Evolutionary conservation across 495 filamentous ascomycete genomes (phyloP).

Genomic region (Xylaria cubensis): DNA sequence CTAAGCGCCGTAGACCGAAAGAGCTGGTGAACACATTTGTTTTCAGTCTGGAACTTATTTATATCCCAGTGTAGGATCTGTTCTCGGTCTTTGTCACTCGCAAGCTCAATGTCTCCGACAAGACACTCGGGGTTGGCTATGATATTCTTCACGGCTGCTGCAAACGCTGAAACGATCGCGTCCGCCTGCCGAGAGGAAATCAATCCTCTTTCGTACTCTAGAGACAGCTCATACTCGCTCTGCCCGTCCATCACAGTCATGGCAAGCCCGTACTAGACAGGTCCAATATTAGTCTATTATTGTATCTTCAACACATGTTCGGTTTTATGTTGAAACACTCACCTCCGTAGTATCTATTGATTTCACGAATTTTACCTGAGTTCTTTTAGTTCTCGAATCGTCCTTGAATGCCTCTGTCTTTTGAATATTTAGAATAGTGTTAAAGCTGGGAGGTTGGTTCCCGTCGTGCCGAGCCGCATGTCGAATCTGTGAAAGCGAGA

Average conservation of each 20-base stretch:
- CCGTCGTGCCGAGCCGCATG: conserved; percentile 1
- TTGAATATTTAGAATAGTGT: conserved; percentile 49
- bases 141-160: neutral
- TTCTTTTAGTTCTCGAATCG: conserved; percentile 44
- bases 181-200: neutral
- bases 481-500: conserved; percentile 30
- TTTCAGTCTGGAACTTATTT: conserved; percentile 23
- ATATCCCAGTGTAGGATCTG: conserved; percentile 9
- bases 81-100: neutral
- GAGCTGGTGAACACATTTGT: conserved; percentile 39
- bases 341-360: conserved; percentile 54
- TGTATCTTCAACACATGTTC: neutral
- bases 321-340: neutral
- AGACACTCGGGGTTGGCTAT: conserved; percentile 13
- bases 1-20: conserved; percentile 29
- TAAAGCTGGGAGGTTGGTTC: conserved; percentile 44
- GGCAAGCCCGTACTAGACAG: neutral
- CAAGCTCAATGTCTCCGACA: conserved; percentile 12
- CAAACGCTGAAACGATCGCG: conserved; percentile 13
- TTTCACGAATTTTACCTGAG: conserved; percentile 58
- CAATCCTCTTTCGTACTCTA: conserved; percentile 12
- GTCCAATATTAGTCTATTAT: neutral
- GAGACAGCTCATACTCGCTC: neutral
- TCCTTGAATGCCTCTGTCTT: neutral
- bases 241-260: conserved; percentile 9